Evolutionary conservation across 164 flowering plant species (phyloP).

Genomic region (Akebia trifoliata): DNA sequence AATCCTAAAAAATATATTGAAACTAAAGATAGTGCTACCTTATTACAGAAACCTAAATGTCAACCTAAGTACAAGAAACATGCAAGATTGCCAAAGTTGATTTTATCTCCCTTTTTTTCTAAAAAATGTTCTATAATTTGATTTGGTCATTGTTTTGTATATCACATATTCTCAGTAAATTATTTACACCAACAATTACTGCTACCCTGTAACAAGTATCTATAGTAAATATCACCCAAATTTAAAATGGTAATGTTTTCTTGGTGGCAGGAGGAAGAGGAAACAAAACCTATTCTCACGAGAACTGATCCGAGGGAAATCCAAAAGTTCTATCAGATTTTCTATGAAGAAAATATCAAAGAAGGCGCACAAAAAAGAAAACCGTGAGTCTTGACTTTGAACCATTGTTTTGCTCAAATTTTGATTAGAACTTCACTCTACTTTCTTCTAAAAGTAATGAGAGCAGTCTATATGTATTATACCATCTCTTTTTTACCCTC

Average conservation of each 20-base stretch:
- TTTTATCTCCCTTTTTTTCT: too few species aligned
- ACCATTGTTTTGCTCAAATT: conserved; percentile 8
- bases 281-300: conserved; percentile 43
- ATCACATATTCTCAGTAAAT: too few species aligned
- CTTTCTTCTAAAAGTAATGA: background rate
- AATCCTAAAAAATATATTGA: too few species aligned
- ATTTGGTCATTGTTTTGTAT: too few species aligned
- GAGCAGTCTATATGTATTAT: background rate
- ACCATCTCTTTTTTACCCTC: background rate
- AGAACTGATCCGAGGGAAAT: conserved; percentile 74
- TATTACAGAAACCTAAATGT: too few species aligned
- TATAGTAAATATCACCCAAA: too few species aligned
- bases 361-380: conserved; percentile 56
- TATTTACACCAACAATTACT: too few species aligned
- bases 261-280: conserved; percentile 67
- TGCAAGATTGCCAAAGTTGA: too few species aligned
- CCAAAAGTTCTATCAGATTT: conserved; percentile 58
- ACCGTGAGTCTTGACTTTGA: conserved; percentile 61
- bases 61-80: too few species aligned
- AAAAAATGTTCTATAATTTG: too few species aligned
- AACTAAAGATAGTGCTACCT: too few species aligned
- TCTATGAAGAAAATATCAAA: conserved; percentile 58
- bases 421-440: background rate
- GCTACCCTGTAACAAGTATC: too few species aligned
- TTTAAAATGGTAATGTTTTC: background rate